phyloP scores from a whole-genome alignment of 2,329 filamentous ascomycete genomes.

The Xylariaceae sp. region DNA sequence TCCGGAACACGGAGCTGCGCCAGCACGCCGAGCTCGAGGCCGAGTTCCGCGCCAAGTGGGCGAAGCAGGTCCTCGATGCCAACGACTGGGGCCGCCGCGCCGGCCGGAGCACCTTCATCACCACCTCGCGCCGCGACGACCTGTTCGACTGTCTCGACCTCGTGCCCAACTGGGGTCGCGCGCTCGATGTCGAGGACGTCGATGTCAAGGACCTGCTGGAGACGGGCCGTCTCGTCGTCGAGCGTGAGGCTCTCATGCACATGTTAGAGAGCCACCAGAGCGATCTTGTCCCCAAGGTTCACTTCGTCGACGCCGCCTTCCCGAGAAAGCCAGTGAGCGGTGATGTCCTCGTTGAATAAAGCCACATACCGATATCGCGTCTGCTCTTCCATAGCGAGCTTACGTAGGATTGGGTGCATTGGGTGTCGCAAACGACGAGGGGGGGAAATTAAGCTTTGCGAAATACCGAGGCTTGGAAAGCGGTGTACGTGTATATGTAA shows the following conservation, averaged over 20 bases:
- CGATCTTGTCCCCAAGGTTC: conserved; percentile 51
- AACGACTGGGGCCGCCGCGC: conserved; percentile 63
- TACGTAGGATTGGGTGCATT: conserved; percentile 2
- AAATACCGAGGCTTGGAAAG: too few relatives aligned
- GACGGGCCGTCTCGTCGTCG: conserved; percentile 78
- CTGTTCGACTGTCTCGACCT: conserved; percentile 63
- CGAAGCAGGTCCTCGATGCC: conserved; percentile 61
- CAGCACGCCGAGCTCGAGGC: conserved; percentile 43
- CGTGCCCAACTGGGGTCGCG: conserved; percentile 61
- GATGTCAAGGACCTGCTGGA: conserved; percentile 94
- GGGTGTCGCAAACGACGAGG: neutral
- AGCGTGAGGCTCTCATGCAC: conserved; percentile 70
- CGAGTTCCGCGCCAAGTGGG: conserved; percentile 56
- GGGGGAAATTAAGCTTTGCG: too few relatives aligned
- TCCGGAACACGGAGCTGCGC: conserved; percentile 31
- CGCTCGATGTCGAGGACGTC: conserved; percentile 68
- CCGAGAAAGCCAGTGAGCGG: conserved; percentile 21
- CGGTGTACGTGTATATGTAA: conserved; percentile 13
- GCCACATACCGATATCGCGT: too few relatives aligned
- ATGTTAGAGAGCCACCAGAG: conserved; percentile 69
- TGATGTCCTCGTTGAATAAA: conserved; percentile 27
- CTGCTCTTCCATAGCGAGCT: too few relatives aligned
- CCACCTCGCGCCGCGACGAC: conserved; percentile 52
- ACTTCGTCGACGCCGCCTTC: conserved; percentile 34
- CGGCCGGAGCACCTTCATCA: conserved; percentile 73